Conservation (phyloP, 176 grass and related monocot species). For the Alloteropsis semialata region DNA sequence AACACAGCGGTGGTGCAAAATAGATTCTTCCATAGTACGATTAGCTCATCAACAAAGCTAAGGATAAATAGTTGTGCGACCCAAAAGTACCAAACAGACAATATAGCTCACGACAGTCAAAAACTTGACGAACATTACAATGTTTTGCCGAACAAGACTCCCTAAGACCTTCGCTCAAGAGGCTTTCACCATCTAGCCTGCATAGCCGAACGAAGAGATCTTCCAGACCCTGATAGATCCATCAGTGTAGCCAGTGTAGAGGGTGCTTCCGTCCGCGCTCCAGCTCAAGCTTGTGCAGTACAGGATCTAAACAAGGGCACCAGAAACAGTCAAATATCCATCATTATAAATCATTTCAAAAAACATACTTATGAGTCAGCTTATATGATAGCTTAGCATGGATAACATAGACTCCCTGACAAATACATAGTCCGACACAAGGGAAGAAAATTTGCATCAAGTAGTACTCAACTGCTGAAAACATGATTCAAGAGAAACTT, state of each 20-base stretch:
- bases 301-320: constrained; percentile 32
- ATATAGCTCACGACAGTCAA: constrained; percentile 34
- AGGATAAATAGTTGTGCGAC: constrained; percentile 24
- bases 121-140: constrained; percentile 33
- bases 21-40: constrained; percentile 34
- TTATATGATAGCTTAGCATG: neutral
- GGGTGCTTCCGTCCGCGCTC: constrained; percentile 56
- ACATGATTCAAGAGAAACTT: neutral
- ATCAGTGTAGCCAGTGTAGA: constrained; percentile 53
- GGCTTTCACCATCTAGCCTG: constrained; percentile 6
- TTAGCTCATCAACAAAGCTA: constrained; percentile 38
- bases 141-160: neutral
- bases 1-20: constrained; percentile 1
- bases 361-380: neutral
- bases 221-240: constrained; percentile 68
- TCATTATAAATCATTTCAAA: neutral
- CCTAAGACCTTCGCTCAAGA: constrained; percentile 4
- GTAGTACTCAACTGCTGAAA: neutral
- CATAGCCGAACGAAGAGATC: constrained; percentile 34
- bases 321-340: neutral
- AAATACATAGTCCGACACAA: neutral
- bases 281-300: constrained; percentile 79
- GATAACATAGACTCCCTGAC: too few relatives aligned
- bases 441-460: neutral
- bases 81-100: constrained; percentile 22